These are phyloP conservation scores for Aspergillus carbonarius DNA, from an alignment of 2,329 filamentous ascomycete species.

Conservation along the genomic window DNA sequence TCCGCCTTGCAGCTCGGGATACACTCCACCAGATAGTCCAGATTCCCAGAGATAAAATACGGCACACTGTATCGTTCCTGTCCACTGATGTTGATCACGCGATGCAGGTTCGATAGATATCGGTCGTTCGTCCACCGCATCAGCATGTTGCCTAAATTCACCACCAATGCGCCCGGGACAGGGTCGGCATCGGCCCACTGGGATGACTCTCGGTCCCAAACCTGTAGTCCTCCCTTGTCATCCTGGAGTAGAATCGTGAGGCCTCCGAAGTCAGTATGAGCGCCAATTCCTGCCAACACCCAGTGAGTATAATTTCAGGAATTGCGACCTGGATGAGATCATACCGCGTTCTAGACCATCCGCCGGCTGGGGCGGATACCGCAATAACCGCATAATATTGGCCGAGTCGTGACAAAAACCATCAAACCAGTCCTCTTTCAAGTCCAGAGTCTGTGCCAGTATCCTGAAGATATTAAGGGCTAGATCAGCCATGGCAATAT, in stretches of 20 bases:
- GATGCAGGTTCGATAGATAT: constrained; percentile 29
- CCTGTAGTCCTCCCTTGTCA: constrained; percentile 27
- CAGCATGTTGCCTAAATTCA: constrained; percentile 34
- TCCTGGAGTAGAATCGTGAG: constrained; percentile 35
- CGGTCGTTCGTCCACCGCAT: constrained; percentile 30
- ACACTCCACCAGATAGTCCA: constrained; percentile 26
- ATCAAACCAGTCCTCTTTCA: constrained; percentile 20
- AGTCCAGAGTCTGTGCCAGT: constrained; percentile 13
- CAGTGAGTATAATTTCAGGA: not conserved
- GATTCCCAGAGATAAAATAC: constrained; percentile 30
- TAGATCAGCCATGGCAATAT: constrained; percentile 19
- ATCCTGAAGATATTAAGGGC: constrained; percentile 19
- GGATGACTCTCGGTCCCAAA: constrained; percentile 22
- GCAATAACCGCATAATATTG: constrained; percentile 27
- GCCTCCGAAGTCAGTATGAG: constrained; percentile 35
- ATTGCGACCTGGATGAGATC: not conserved
- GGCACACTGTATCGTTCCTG: constrained; percentile 27
- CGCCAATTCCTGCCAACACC: constrained; percentile 24
- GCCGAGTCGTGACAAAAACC: constrained; percentile 26
- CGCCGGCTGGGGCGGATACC: constrained; percentile 29
- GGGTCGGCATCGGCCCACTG: constrained; percentile 29
- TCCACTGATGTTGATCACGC: constrained; percentile 28
- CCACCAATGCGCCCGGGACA: constrained; percentile 25
- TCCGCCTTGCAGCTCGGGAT: constrained; percentile 21
- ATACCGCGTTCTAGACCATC: constrained; percentile 19